Evolutionary conservation across 2,329 filamentous ascomycete species (phyloP), one percentile per base, ranked within the genome.

Genomic region (Phyllosticta paracitricarpa): DNA sequence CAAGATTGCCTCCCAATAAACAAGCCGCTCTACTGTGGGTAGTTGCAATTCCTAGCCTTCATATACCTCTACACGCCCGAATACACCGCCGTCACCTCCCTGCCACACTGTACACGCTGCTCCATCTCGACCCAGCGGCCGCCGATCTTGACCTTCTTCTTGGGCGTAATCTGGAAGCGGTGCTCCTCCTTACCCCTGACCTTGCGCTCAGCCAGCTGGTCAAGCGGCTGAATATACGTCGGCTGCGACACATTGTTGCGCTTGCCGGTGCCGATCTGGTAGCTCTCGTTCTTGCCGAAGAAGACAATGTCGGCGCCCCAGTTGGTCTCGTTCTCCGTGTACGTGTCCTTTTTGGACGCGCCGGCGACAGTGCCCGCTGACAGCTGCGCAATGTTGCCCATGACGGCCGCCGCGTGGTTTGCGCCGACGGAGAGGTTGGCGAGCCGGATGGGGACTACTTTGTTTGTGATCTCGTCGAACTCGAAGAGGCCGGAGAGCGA

Each of bases 211-310:
- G 80, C 82, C 56, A 82, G 82, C 12, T 79, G 75, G 64, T 96
- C 91, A 52, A 93, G 74, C 14, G 90, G 88, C 33, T 85, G 84
- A 59, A 97, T 91, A 70, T 96, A 93, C 1, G 81, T 80, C 1
- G 94, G 94, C 12, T 82, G 80, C 58, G 84, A 83, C 9, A 89
- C 71, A 70, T 97, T 97, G 69, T 84, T 94, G 64, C 93, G 79
- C 78, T 89, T 95, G 28, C 94, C 92, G 0, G 89, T 97, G 12
- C 94, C 94, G 26, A 99, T 83, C 75, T 99, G 94, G 73, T 89
- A 97, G 71, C 87, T 84, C 76, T 97, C 92, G 69, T 97, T 99
- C 59, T 91, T 91, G 64, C 94, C 94, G 90, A 92, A 99, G 79
- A 90, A 95, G 1, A 97, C 73, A 30, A 92, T 86, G 71, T 97